Evolutionary conservation across 2,329 filamentous ascomycete species (phyloP), one percentile per base, ranked within the genome.

Genomic region (Cladosporium sp.): DNA sequence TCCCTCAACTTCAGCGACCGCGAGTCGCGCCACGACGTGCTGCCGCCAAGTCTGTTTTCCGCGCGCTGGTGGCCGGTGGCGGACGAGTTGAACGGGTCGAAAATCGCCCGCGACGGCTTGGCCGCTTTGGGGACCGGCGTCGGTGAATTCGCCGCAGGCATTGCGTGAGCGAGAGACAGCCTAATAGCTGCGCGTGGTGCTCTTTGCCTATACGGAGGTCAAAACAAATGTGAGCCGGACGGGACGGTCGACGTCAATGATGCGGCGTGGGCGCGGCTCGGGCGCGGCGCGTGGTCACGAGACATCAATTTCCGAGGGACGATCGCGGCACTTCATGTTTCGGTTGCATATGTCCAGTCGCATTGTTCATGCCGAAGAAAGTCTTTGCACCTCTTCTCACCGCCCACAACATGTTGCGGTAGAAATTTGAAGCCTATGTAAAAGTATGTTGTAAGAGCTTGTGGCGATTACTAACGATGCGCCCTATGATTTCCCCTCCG

Each of bases 1-100:
- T 77, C 75, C 43, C 78, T 76, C 37, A 95, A 75, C 70, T 92
- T 93, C 50, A 76, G 69, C 42, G 77, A 80, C 40, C 88, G 81
- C 11, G 82, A 85, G 46, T 83, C 76, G 19, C 87, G 83, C 89
- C 89, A 95, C 64, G 81, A 78, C 58, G 74, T 83, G 60, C 76
- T 79, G 19, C 79, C 78, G 2, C 81, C 79, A 1, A 85, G 76
- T 3, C 74, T 71, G 54, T 82, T 84, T 55, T 92, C 86, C 40
- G 87, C 82, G 38, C 83, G 79, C 70, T 95, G 90, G 67, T 95
- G 89, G 65, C 81, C 84, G 63, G 83, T 89, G 70, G 95, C 90
- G 57, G 89, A 92, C 63, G 89, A 95, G 67, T 92, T 96, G 91
- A 92, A 96, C 70, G 95, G 85, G 61, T 90, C 95, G 59, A 95